Base-by-base conservation (phyloP, 202 grass and related monocot species). In the Brachypodium distachyon region DNA sequence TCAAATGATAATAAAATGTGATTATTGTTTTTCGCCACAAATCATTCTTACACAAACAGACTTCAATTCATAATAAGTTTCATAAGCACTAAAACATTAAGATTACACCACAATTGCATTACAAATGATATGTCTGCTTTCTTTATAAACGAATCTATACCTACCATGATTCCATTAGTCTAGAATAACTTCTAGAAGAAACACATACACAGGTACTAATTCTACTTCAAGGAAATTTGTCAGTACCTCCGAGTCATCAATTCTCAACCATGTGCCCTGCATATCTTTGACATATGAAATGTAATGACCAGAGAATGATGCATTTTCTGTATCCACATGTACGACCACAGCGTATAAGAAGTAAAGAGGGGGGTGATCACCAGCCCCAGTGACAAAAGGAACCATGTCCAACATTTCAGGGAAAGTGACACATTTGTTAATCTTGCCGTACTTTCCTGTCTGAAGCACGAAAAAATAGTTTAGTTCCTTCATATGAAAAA, bases 401-500 rank as follows among this genome's bases (percentile, higher is more conserved):
- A 99, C 87, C 96, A 99, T 99, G 83, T 99, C 96, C 87, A 99
- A 85, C 91, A 96, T 89, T 52, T 99, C 96, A 54, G 91, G 92
- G 77, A 99, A 99, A 42, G 96, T 96, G 41, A 99, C 96, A 37
- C 96, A 99, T 87, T 99, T 99, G 77, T 99, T 99, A 80, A 99
- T 99, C 89, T 99, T 99, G 28, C 96, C 96, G 2, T 95, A 99
- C 79, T 96, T 95, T 70, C 96, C 96, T 87, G 96, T 83, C 96
- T 99, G 79, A 56, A 86, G 41, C 27, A 85, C 72, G 54, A 79
- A 70, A 82, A 78, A 61, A 51, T 67, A 48, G 76, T 1, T 76
- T 63, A 80, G 73, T 82, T 54, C 42, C 66, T 77, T 64, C 51
- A 60, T 43, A 26, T 39, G 29, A 10, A 51, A 28, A 63, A 40